A percentile compares a stretch with the other conserved stretches of the same genome.
phyloP scores from a whole-genome alignment of 345 rosid species.

The Clausena lansium region DNA sequence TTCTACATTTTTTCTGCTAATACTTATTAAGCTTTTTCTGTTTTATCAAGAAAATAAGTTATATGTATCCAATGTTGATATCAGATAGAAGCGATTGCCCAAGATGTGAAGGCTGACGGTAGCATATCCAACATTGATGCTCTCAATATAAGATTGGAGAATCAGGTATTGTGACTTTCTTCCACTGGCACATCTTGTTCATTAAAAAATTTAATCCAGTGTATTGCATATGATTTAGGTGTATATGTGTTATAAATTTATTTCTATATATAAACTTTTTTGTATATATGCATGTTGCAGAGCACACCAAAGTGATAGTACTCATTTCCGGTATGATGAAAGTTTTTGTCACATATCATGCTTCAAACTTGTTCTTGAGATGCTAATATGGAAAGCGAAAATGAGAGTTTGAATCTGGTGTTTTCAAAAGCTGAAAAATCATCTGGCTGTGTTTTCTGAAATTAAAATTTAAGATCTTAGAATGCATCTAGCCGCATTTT shows the following conservation, averaged over 20 bases:
- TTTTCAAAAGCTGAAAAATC: background rate
- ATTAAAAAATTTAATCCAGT: background rate
- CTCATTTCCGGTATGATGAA: background rate
- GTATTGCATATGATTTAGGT: background rate
- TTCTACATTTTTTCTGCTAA: background rate
- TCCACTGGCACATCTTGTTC: background rate
- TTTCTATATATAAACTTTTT: background rate
- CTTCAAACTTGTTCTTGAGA: background rate
- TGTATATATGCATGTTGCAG: background rate
- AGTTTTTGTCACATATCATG: background rate
- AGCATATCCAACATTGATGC: constrained; percentile 64
- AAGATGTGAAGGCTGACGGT: constrained; percentile 67
- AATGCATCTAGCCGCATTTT: no score
- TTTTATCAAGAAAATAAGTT: background rate
- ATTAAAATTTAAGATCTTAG: background rate
- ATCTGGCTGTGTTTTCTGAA: background rate
- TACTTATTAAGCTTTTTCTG: background rate
- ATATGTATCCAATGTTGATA: constrained; percentile 11
- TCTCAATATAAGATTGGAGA: constrained; percentile 67
- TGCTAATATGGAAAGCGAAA: background rate
- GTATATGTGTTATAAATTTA: background rate
- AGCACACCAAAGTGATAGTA: background rate
- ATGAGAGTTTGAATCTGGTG: background rate
- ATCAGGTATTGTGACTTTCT: constrained; percentile 53
- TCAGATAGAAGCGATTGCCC: constrained; percentile 83